A percentile compares a stretch with the other conserved stretches of the same genome.
Evolutionary conservation across 2,329 filamentous ascomycete species (phyloP).

Genomic region (Pseudogymnoascus sp.): DNA sequence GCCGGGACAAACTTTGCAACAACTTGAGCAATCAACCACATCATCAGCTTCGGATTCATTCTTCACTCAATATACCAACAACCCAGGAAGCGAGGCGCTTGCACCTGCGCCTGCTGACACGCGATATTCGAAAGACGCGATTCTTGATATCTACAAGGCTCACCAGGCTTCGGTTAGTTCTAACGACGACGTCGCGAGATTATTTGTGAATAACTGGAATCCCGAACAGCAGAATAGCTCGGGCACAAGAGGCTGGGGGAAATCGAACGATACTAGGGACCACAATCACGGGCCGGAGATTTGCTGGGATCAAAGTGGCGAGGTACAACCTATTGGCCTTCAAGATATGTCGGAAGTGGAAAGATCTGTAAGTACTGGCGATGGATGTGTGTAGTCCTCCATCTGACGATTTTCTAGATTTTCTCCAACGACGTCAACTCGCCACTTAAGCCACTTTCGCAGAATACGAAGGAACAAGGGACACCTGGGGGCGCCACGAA

Average conservation of each 20-base stretch:
- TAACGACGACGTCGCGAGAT: conserved; percentile 52
- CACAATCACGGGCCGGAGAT: conserved; percentile 74
- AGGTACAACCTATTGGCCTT: conserved; percentile 62
- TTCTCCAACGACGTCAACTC: conserved; percentile 89
- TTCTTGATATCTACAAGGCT: conserved; percentile 64
- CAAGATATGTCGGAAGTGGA: conserved; percentile 59
- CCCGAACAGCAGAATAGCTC: conserved; percentile 61
- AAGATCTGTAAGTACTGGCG: conserved; percentile 42
- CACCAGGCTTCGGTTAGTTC: conserved; percentile 42
- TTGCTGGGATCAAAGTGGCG: conserved; percentile 76
- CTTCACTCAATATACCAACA: conserved; percentile 24
- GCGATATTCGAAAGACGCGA: conserved; percentile 40
- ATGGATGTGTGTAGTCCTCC: conserved; percentile 9
- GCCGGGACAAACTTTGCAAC: conserved; percentile 26
- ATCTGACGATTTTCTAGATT: conserved; percentile 43
- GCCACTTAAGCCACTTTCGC: conserved; percentile 74
- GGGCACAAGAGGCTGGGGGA: conserved; percentile 61
- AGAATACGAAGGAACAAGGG: conserved; percentile 52
- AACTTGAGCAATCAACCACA: conserved; percentile 2
- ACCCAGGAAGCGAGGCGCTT: conserved; percentile 32
- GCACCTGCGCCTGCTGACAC: conserved; percentile 26
- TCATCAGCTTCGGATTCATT: conserved; percentile 16
- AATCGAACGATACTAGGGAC: conserved; percentile 65
- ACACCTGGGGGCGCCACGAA: conserved; percentile 48
- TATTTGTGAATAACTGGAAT: conserved; percentile 73